These are phyloP conservation scores for Exophiala alcalophila DNA, from an alignment of 2,329 filamentous ascomycete species.

Conservation along the genomic window DNA sequence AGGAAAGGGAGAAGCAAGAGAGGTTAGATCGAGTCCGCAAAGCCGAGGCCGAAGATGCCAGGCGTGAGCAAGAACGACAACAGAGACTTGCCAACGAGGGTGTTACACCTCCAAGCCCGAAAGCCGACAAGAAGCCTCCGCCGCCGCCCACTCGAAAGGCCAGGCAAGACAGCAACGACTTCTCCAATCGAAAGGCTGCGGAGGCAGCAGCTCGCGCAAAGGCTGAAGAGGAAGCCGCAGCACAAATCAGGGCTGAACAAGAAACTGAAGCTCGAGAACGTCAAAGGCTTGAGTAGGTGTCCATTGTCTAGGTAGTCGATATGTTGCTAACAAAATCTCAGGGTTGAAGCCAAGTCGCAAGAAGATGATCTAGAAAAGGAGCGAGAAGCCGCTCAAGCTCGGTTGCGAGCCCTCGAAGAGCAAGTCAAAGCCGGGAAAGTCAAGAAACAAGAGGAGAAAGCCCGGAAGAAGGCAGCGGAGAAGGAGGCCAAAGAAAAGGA, in stretches of 20 bases:
- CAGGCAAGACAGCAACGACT: constrained; percentile 52
- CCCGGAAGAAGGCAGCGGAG: constrained; percentile 80
- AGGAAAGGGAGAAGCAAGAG: constrained; percentile 84
- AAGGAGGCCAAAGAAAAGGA: constrained; percentile 88
- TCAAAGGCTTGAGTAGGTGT: constrained; percentile 76
- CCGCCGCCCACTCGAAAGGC: constrained; percentile 75
- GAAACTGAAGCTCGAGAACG: constrained; percentile 72
- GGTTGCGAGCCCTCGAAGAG: constrained; percentile 85
- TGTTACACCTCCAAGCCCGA: constrained; percentile 49
- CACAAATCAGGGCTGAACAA: constrained; percentile 65
- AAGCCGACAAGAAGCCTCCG: constrained; percentile 62
- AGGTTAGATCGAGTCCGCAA: constrained; percentile 81
- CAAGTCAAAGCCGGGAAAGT: constrained; percentile 91
- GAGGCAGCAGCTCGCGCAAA: constrained; percentile 55
- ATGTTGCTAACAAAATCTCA: constrained; percentile 44
- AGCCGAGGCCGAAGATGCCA: constrained; percentile 91
- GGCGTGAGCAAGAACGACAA: constrained; percentile 82
- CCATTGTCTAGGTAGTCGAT: not conserved
- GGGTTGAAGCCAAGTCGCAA: constrained; percentile 68
- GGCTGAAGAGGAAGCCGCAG: constrained; percentile 67
- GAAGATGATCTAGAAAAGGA: constrained; percentile 79
- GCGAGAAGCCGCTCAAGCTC: constrained; percentile 74
- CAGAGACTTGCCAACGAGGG: constrained; percentile 78
- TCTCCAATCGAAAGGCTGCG: constrained; percentile 57
- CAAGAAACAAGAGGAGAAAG: constrained; percentile 95